Evolutionary conservation across 2,329 filamentous ascomycete genomes (phyloP).

Genomic region (Colletotrichum navitas): DNA sequence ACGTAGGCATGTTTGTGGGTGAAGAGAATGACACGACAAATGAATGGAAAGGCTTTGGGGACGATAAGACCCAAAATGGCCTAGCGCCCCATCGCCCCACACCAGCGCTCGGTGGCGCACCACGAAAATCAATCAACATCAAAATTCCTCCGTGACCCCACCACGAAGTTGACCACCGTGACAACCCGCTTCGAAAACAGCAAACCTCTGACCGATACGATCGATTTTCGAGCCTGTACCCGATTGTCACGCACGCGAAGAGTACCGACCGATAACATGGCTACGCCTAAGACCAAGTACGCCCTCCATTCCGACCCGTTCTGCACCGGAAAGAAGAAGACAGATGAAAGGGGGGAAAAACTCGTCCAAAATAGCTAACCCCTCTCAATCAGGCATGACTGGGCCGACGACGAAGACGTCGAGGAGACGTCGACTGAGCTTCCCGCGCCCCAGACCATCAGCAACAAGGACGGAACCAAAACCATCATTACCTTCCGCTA

Average conservation of each 20-base stretch:
- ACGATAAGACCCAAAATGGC: constrained; percentile 11
- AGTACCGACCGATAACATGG: constrained; percentile 26
- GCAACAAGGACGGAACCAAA: constrained; percentile 98
- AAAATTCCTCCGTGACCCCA: constrained; percentile 41
- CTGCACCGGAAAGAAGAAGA: neutral
- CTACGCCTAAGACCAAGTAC: constrained; percentile 41
- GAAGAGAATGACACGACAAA: neutral
- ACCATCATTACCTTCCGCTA: constrained; percentile 91
- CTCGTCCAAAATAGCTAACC: constrained; percentile 9
- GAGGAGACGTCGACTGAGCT: constrained; percentile 78
- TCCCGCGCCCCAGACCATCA: constrained; percentile 87
- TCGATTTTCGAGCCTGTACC: constrained; percentile 9
- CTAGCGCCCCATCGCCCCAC: constrained; percentile 29
- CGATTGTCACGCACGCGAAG: neutral
- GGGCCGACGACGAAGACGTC: constrained; percentile 96
- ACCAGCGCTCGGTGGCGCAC: constrained; percentile 37
- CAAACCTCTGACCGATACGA: constrained; percentile 24
- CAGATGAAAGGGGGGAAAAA: neutral
- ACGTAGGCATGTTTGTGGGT: neutral
- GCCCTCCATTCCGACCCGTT: constrained; percentile 6
- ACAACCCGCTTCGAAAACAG: constrained; percentile 37
- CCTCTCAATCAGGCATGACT: constrained; percentile 71
- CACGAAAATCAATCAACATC: constrained; percentile 42
- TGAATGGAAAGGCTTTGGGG: neutral
- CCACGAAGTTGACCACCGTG: constrained; percentile 37